phyloP scores from a whole-genome alignment of 805 yeast genomes.

The Candida germanica region DNA sequence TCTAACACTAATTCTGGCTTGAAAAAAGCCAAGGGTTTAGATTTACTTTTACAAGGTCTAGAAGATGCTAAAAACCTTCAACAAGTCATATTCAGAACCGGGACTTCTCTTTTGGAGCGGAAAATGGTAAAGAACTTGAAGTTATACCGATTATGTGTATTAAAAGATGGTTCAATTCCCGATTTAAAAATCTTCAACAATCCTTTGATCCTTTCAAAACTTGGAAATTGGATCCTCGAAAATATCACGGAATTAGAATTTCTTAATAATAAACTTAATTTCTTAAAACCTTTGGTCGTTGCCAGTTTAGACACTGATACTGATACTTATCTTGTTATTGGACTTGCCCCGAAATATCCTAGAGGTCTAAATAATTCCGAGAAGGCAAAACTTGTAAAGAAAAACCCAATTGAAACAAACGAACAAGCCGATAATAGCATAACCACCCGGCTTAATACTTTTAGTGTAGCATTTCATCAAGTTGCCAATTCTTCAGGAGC shows the following conservation, averaged over 20 bases:
- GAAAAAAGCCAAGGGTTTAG: conserved; percentile 43
- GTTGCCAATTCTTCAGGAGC: conserved; percentile 85
- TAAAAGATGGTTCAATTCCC: conserved; percentile 76
- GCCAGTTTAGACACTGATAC: conserved; percentile 75
- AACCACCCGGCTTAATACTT: conserved; percentile 62
- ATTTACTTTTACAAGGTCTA: conserved; percentile 65
- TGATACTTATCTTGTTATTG: conserved; percentile 82
- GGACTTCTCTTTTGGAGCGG: conserved; percentile 85
- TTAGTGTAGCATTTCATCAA: conserved; percentile 88
- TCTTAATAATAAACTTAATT: conserved; percentile 36
- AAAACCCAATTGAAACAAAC: conserved; percentile 6
- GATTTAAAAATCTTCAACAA: conserved; percentile 75
- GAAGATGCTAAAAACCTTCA: conserved; percentile 81
- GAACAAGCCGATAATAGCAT: conserved; percentile 41
- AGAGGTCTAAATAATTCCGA: conserved; percentile 36
- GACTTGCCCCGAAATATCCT: conserved; percentile 81
- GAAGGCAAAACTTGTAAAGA: conserved; percentile 29
- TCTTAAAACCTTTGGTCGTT: conserved; percentile 73
- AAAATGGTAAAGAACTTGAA: conserved; percentile 74
- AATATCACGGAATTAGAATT: conserved; percentile 77
- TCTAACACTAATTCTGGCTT: conserved; percentile 10
- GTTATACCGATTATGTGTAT: conserved; percentile 78
- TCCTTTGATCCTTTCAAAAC: conserved; percentile 77
- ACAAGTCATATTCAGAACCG: conserved; percentile 79
- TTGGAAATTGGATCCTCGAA: conserved; percentile 91